Conservation (phyloP, 2,329 filamentous ascomycete genomes). For the Xylaria sp. region DNA sequence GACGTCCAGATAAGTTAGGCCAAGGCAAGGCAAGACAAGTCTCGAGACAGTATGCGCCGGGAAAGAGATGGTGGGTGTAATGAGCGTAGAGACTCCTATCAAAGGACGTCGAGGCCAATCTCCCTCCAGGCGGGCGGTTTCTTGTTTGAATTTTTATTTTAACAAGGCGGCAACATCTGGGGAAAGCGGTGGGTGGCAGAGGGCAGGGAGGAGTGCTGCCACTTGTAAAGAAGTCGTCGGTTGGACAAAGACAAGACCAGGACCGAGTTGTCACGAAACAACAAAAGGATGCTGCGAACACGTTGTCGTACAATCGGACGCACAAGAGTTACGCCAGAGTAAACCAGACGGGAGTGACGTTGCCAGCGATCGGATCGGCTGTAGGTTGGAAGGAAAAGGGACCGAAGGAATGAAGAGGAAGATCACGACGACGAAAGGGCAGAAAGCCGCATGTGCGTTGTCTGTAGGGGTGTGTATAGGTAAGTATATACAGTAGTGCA, state of each 20-base stretch:
- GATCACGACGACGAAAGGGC: not conserved
- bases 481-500: not conserved
- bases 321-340: not conserved
- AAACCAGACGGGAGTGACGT: slow-evolving; percentile 4
- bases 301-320: slow-evolving; percentile 11
- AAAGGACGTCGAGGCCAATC: slow-evolving; percentile 50
- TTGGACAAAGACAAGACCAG: slow-evolving; percentile 26
- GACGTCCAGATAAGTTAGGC: not conserved
- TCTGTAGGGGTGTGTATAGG: slow-evolving; percentile 7
- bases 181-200: slow-evolving; percentile 5
- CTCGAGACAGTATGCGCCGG: not conserved
- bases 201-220: slow-evolving; percentile 9
- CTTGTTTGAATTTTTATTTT: slow-evolving; percentile 10
- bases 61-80: slow-evolving; percentile 34
- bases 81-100: slow-evolving; percentile 53
- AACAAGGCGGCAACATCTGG: slow-evolving; percentile 20
- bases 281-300: slow-evolving; percentile 12
- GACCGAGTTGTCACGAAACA: not conserved
- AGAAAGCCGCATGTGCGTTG: slow-evolving; percentile 2
- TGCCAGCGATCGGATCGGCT: not conserved
- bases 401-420: not conserved
- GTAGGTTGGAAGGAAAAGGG: not conserved
- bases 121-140: slow-evolving; percentile 12
- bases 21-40: not conserved
- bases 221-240: slow-evolving; percentile 16